Conservation (phyloP, 202 grass and related monocot species). For the Musa balbisiana region DNA sequence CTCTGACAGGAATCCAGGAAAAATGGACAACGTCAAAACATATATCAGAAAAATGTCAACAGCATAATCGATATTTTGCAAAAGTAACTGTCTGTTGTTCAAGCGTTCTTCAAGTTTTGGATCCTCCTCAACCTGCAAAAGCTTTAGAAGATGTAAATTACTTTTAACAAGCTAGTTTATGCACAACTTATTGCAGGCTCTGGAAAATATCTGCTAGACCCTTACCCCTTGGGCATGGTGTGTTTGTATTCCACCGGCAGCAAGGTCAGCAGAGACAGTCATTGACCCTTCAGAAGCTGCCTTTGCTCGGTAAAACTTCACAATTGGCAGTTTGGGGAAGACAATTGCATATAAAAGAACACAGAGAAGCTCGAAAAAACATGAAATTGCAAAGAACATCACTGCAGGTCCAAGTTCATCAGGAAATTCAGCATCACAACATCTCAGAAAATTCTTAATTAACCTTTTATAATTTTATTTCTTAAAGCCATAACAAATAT, state of each 20-base stretch:
- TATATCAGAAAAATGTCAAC: conserved; percentile 56
- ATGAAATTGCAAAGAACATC: conserved; percentile 86
- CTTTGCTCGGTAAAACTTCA: conserved; percentile 63
- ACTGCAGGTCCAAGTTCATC: conserved; percentile 31
- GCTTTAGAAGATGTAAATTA: neutral
- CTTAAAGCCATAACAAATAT: neutral
- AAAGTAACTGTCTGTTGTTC: conserved; percentile 46
- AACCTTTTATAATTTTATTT: neutral
- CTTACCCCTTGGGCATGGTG: conserved; percentile 29
- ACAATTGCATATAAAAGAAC: conserved; percentile 63
- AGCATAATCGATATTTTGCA: conserved; percentile 51
- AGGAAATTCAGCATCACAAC: neutral
- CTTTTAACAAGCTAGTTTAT: neutral
- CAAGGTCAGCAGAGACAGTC: conserved; percentile 78
- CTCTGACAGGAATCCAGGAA: conserved; percentile 69
- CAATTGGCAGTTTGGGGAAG: conserved; percentile 68
- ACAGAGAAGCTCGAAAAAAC: conserved; percentile 67
- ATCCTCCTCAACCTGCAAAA: conserved; percentile 47
- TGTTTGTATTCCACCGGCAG: conserved; percentile 48
- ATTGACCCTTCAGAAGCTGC: conserved; percentile 80
- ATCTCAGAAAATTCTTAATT: neutral
- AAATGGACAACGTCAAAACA: conserved; percentile 63
- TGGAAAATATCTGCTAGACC: neutral
- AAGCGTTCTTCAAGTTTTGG: conserved; percentile 31
- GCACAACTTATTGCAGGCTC: neutral